Base-by-base conservation (phyloP, 352 stramenopile genomes). In the Phytophthora sp. region DNA sequence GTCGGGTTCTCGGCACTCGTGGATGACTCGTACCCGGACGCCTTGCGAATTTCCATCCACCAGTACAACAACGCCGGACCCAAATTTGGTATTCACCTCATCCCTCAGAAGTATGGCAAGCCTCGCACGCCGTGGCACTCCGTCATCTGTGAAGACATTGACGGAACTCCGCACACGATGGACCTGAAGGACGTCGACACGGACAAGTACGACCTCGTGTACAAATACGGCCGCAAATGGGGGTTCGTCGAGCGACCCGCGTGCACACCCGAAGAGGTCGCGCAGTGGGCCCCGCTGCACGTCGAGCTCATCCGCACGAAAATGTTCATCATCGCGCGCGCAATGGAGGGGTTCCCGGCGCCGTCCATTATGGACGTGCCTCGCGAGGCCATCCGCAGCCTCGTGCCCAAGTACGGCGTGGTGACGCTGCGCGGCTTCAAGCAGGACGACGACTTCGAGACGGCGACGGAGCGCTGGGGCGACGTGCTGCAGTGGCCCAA, bases 161-260 rank as follows among this genome's bases (percentile, higher is more conserved):
- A 66, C 11, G 56, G 48, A 11, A 54, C 48, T 1, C 5, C n/a
- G 6, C 56, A 58, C 32, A 24, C 56, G 4, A 12, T 58, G 10
- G 48, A 66, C 26, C 30, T 66, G 8, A 54, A 66, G 48, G 48
- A 66, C 49, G 57, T 66, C 11, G 32, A 54, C 57, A 66, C 57
- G 32, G 39, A 60, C 48, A 66, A 59, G 49, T 66, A 60, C 48
- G 39, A 66, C 13, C 41, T 66, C 3, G 51, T 54, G 21, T 66
- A 66, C 32, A 66, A 66, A 9, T 20, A 60, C 48, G 57, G 48
- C 15, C 57, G 49, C 39, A 66, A 66, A 24, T 66, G 57, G 57
- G 57, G 48, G 18, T 60, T 50, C 49, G 41, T 55, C 41, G 41
- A 66, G 18, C 39, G 48, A 52, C 38, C 45, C 6, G 5, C 32